Evolutionary conservation across 139 green algal genomes (phyloP), one percentile per base, ranked within the genome.

Genomic region (Eudorina sp.): DNA sequence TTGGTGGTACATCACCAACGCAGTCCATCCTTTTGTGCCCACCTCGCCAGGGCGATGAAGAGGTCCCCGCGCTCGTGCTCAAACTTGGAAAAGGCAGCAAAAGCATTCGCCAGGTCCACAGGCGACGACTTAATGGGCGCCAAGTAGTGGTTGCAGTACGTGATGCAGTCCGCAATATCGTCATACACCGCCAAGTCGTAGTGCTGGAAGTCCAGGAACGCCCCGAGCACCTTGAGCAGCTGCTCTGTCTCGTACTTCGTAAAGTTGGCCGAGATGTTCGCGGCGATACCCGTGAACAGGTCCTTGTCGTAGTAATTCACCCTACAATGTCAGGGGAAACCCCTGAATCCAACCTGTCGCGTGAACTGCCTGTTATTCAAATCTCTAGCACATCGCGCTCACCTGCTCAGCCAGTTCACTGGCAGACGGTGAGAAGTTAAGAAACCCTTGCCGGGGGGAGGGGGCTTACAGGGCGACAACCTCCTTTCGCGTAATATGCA

Each of bases 61-160:
- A 91, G 60, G 51, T 93, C 90, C 18, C 74, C 90, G 69, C 90
- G 90, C 74, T 91, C 90, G 46, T 91, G 87, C 31, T 84, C 83
- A 38, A 84, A 86, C 90, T 93, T 93, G 21, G 83, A 79, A 74
- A 85, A 93, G 1, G 76, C 86, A 1, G 87, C 66, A n/a, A 93
- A 89, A 3, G 83, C 90, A 16, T 34, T 76, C 13, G 70, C 72
- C 11, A 92, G 70, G 72, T 89, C 46, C 19, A 41, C 7, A 2
- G 72, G 73, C 19, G 60, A 84, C 48, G 53, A 41, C 77, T 90
- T 88, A 55, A 92, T 75, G 79, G 90, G 88, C 7, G 90, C 88
- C 70, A 93, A 84, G 88, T 93, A 93, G 88, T 93, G 88, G 88
- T 93, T 93, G 83, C 83, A 90, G 79, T 93, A 93, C 19, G 90